Evolutionary conservation across 2,329 filamentous ascomycete genomes (phyloP), one percentile per base, ranked within the genome.

Genomic region (Chrysosphaeria jannelii): DNA sequence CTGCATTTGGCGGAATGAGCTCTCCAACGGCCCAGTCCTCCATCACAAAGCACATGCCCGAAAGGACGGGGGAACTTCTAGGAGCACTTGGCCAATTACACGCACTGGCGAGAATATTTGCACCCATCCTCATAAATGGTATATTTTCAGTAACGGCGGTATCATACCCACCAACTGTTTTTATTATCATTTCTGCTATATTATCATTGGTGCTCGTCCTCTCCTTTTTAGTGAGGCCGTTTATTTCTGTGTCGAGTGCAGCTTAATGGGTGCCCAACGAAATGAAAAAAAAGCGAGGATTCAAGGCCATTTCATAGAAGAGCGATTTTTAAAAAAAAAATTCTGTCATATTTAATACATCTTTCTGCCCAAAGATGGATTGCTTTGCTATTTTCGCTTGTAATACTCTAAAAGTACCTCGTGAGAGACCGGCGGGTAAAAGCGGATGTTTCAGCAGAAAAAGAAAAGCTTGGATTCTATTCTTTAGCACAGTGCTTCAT

Each of bases 21-120:
- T 69, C 68, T 17, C 79, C 85, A 2, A 85, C 74, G 0, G 52
- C 89, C 23, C 76, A 89, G 37, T 68, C 72, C 2, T 59, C 70
- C 1, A 48, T 91, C 23, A 91, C 78, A 11, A 93, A 91, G 39
- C 85, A 93, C 40, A 68, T 93, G 0, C 75, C 79, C 0, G 71
- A 85, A 31, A 59, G 60, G 22, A 68, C 85, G 0, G 85, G 85
- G 0, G 66, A 85, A 39, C 49, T 93, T n/a, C 55, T 97, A 0
- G 85, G 85, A 12, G 79, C 78, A 2, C 69, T 68, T 10, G 85
- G 81, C 0, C 50, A 93, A 29, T 45, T 93, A 27, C 81, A 93
- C 43, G 71, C 76, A 1, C 45, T 90, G 17, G 61, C 72, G 3
- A 54, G 78, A 29, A 63, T 93, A 3, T 40, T 89, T 8, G 66